Evolutionary conservation across 228 moss, liverwort and hornwort genomes (phyloP).

Genomic region (Sphagnum magellanicum): DNA sequence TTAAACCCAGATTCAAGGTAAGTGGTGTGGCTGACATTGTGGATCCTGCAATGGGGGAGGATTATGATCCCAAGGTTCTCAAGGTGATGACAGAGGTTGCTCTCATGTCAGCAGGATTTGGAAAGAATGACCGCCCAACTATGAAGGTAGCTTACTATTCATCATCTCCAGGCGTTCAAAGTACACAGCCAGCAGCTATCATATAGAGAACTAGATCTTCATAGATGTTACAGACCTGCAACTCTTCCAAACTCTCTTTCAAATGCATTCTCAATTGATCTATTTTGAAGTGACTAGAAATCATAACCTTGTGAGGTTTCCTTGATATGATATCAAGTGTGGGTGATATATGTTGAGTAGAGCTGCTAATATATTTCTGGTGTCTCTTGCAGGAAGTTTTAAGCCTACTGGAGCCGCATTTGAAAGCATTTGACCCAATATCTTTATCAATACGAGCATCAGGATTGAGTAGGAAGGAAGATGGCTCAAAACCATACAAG

Average conservation of each 20-base stretch:
- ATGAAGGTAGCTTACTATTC: conserved; percentile 36
- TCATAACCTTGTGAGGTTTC: neutral
- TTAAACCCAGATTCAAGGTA: conserved; percentile 38
- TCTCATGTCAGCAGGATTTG: conserved; percentile 39
- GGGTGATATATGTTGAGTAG: neutral
- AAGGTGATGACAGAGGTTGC: conserved; percentile 45
- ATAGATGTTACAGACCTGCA: neutral
- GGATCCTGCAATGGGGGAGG: conserved; percentile 27
- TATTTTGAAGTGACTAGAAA: neutral
- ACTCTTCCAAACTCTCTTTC: neutral
- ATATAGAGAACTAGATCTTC: neutral
- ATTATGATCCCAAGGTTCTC: conserved; percentile 38
- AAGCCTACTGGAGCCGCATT: conserved; percentile 25
- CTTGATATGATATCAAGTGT: neutral
- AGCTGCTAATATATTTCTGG: neutral
- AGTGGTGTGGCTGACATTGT: conserved; percentile 35
- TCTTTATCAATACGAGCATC: conserved; percentile 7
- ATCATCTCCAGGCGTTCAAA: too few relatives aligned
- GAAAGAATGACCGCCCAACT: conserved; percentile 40
- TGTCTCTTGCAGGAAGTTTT: conserved; percentile 21
- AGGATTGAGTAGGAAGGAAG: conserved; percentile 7
- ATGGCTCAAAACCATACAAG: neutral
- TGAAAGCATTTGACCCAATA: neutral
- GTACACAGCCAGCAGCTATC: neutral
- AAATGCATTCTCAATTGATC: neutral